Percentiles rank a stretch among this genome's conserved stretches.
phyloP scores from a whole-genome alignment of 768 basidiomycete genomes.

The Glaciozyma martinii region DNA sequence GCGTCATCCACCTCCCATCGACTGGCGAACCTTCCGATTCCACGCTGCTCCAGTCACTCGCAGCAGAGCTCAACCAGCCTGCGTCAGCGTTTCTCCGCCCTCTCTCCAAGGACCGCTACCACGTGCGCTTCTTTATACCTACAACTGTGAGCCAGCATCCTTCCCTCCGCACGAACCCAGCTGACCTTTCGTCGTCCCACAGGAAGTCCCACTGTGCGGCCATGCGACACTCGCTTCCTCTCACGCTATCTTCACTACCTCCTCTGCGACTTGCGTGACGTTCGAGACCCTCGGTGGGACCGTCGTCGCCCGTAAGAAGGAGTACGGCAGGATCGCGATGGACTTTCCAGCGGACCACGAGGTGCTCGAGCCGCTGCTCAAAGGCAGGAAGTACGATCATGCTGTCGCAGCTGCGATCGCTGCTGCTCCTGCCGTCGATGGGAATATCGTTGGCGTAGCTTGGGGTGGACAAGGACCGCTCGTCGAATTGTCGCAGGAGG shows the following conservation, averaged over 20 bases:
- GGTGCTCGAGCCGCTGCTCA: too few relatives aligned
- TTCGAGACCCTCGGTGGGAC: too few relatives aligned
- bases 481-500: too few relatives aligned
- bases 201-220: background rate
- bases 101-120: background rate
- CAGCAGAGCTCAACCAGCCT: constrained; percentile 35
- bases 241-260: background rate
- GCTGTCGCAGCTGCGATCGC: too few relatives aligned
- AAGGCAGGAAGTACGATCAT: too few relatives aligned
- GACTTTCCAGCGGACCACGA: too few relatives aligned
- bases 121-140: background rate
- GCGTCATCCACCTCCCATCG: constrained; percentile 35
- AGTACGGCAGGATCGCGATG: too few relatives aligned
- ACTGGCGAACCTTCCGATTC: constrained; percentile 6
- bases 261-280: too few relatives aligned
- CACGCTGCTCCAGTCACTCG: constrained; percentile 16
- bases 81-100: constrained; percentile 34
- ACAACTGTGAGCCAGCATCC: background rate
- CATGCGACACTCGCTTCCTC: background rate
- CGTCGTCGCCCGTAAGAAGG: too few relatives aligned
- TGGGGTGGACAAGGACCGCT: too few relatives aligned
- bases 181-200: constrained; percentile 2
- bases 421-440: too few relatives aligned
- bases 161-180: constrained; percentile 32
- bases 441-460: too few relatives aligned